These are phyloP conservation scores for Mortierella hygrophila DNA, from an alignment of 192 early-diverging fungal genomes.

Conservation along the genomic window DNA sequence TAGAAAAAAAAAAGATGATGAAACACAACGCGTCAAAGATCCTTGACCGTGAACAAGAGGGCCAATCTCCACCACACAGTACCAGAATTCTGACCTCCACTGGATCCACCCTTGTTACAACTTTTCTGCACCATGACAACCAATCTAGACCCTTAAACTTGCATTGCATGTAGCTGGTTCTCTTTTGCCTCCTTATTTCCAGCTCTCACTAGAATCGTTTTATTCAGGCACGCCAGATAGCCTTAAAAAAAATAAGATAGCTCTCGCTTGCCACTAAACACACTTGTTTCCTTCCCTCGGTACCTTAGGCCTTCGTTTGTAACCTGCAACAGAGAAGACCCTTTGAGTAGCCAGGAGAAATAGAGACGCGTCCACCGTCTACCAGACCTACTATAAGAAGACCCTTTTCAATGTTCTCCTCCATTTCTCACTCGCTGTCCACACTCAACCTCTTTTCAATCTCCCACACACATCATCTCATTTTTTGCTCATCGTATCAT, in stretches of 20 bases:
- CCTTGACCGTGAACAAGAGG: too few species aligned
- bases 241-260: background rate
- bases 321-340: background rate
- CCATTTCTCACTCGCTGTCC: background rate
- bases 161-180: background rate
- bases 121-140: background rate
- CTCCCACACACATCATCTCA: too few species aligned
- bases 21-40: too few species aligned
- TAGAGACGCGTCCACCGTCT: background rate
- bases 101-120: background rate
- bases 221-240: background rate
- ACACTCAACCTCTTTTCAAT: background rate
- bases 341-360: constrained; percentile 5
- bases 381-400: background rate
- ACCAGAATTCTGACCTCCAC: background rate
- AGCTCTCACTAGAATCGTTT: background rate
- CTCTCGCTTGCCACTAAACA: too few species aligned
- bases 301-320: background rate
- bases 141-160: background rate
- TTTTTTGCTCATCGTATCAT: background rate
- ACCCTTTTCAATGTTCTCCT: background rate
- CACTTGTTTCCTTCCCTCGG: too few species aligned
- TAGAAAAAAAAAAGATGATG: too few species aligned
- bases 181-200: background rate
- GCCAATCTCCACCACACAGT: too few species aligned